Percentiles rank a stretch among this genome's conserved stretches.
Evolutionary conservation across 1,284 basidiomycete genomes (phyloP).

Genomic region (Peniophora sp.): DNA sequence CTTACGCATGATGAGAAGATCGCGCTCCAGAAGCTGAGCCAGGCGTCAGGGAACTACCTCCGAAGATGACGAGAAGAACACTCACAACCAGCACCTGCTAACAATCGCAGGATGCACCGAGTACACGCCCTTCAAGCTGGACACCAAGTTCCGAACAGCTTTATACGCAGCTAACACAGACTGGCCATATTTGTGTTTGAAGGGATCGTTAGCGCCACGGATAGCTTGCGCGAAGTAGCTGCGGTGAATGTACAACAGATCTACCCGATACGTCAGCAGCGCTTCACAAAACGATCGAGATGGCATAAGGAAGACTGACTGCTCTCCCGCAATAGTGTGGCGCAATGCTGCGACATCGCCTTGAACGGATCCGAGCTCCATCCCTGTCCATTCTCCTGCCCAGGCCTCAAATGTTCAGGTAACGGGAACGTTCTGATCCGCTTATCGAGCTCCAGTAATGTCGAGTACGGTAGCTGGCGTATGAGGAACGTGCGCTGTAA

Average conservation of each 20-base stretch:
- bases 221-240: conserved; percentile 43
- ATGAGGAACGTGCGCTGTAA: conserved; percentile 34
- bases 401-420: conserved; percentile 30
- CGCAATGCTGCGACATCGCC: conserved; percentile 39
- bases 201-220: conserved; percentile 19
- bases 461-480: conserved; percentile 27
- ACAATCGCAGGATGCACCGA: conserved; percentile 26
- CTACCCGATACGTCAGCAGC: conserved; percentile 17
- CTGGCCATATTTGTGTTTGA: conserved; percentile 35
- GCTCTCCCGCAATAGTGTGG: conserved; percentile 31
- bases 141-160: conserved; percentile 35
- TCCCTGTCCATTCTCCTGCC: conserved; percentile 19
- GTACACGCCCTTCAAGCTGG: conserved; percentile 30
- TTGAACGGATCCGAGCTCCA: conserved; percentile 31
- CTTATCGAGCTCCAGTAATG: conserved; percentile 36
- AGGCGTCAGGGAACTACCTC: too few relatives aligned
- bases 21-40: conserved; percentile 35
- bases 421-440: conserved; percentile 37
- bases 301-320: conserved; percentile 25
- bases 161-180: conserved; percentile 39
- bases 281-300: not conserved
- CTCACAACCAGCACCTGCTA: conserved; percentile 29
- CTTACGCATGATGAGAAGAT: conserved; percentile 42
- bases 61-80: too few relatives aligned
- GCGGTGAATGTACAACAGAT: conserved; percentile 43